phyloP scores from a whole-genome alignment of 2,329 filamentous ascomycete species.

The Diplodia mutila region DNA sequence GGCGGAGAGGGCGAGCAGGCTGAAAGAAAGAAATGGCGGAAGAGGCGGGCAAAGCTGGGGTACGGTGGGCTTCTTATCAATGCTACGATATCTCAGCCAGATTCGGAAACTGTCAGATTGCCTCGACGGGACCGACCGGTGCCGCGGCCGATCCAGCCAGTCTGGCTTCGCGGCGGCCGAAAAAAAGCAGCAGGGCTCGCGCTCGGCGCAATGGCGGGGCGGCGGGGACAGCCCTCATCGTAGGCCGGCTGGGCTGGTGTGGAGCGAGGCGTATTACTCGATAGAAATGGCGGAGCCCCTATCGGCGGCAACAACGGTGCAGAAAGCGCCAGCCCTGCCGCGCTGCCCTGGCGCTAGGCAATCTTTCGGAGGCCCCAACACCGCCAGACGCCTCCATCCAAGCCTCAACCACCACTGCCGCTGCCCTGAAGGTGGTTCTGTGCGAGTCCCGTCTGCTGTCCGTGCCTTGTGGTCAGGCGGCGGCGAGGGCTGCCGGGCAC shows the following conservation, averaged over 20 bases:
- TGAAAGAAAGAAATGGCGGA: neutral
- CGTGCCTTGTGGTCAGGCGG: neutral
- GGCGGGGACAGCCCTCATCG: constrained; percentile 9
- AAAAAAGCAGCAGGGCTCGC: neutral
- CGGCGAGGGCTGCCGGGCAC: neutral
- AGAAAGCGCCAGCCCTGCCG: neutral
- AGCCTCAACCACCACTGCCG: neutral
- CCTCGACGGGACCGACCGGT: constrained; percentile 20
- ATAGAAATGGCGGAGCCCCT: constrained; percentile 21
- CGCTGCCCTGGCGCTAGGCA: constrained; percentile 9
- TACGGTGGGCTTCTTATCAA: constrained; percentile 21
- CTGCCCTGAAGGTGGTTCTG: neutral
- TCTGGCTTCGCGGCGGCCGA: too few species aligned
- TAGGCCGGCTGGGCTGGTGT: constrained; percentile 12
- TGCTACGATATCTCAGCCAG: constrained; percentile 22
- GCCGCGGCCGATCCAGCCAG: constrained; percentile 4
- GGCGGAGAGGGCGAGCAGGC: neutral
- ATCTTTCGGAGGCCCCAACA: constrained; percentile 13
- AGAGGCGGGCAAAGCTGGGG: constrained; percentile 18
- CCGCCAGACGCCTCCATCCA: neutral
- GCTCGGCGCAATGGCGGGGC: constrained; percentile 14
- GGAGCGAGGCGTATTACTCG: constrained; percentile 23
- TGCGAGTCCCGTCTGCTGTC: neutral
- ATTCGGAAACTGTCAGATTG: constrained; percentile 20
- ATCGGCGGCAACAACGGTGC: constrained; percentile 4